Base-by-base conservation (phyloP, 257 asterid genomes). In the Plantago ovata region DNA sequence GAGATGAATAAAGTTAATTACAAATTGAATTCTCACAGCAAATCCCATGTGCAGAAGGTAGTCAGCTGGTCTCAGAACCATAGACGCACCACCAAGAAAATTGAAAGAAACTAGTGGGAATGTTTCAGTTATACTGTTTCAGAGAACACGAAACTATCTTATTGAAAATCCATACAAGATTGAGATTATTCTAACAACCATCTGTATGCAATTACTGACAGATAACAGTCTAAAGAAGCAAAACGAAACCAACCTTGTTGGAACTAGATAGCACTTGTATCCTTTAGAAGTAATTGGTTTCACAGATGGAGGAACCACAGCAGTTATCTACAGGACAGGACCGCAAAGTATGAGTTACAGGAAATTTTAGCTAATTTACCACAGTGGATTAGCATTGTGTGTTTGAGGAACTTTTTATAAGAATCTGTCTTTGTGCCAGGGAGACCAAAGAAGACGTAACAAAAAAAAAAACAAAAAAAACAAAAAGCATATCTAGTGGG, bases 51-150 rank as follows among this genome's bases (percentile, higher is more conserved):
- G 85, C 62, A 81, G 73, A 46, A 89, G 94, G 78, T 85, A 89
- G 73, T 89, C 96, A 13, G 55, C 58, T 32, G 96, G 96, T 75
- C 85, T 81, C 60, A 89, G 65, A 67, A 61, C 69, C 96, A 89
- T 70, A 21, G 89, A 81, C 40, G 95, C 91, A 38, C 78, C 88
- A 9, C 85, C 94, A 43, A 85, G 89, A 60, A 89, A 89, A 83
- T 89, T 85, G 48, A 89, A 69, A 63, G 88, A 60, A 70, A 81
- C 81, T 10, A 73, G 57, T 53, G 96, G 95, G 64, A 89, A 89
- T 70, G 74, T 67, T 66, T 83, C 84, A 13, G 68, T 58, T 63
- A 81, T 65, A 70, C 97, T 85, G 85, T 66, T 28, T 61, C 13
- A 58, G 48, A 67, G 44, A 62, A 70, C 62, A 62, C 41, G 20